These are phyloP conservation scores for Schoenoplectus triqueter DNA, from an alignment of 202 grass and related monocot genomes.

Conservation along the genomic window DNA sequence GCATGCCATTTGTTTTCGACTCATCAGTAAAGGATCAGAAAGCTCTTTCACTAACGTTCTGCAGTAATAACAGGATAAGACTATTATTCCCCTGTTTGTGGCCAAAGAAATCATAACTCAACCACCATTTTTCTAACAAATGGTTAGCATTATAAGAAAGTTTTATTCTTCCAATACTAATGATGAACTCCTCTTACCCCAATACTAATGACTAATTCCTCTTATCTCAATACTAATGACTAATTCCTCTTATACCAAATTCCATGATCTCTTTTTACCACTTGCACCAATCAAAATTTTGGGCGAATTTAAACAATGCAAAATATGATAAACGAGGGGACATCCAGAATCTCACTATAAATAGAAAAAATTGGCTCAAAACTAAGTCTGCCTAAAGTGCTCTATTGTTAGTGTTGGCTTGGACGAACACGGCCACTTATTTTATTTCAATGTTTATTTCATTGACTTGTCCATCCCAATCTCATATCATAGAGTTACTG, in stretches of 20 bases:
- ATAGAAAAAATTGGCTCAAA: constrained; percentile 11
- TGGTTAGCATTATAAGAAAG: constrained; percentile 4
- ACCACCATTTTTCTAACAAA: constrained; percentile 7
- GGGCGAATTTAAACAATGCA: not conserved
- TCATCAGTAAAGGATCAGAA: not conserved
- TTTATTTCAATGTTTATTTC: not conserved
- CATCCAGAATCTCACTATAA: constrained; percentile 23
- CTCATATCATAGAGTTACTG: not conserved
- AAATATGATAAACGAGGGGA: not conserved
- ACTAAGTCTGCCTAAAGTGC: not conserved
- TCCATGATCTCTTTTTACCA: not conserved
- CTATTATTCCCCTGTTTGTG: not conserved
- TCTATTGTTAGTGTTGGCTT: constrained; percentile 5
- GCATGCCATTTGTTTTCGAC: not conserved
- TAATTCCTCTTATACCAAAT: not conserved
- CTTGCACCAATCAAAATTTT: not conserved
- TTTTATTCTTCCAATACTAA: not conserved
- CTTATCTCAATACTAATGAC: not conserved
- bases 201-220: not conserved
- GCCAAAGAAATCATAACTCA: not conserved
- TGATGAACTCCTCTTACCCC: not conserved
- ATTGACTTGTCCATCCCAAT: not conserved
- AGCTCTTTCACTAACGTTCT: not conserved
- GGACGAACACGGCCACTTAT: not conserved
- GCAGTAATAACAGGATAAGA: not conserved